Percentiles rank a stretch among this genome's conserved stretches.
Conservation (phyloP, 768 basidiomycete genomes). For the Pleurotus platypus region DNA sequence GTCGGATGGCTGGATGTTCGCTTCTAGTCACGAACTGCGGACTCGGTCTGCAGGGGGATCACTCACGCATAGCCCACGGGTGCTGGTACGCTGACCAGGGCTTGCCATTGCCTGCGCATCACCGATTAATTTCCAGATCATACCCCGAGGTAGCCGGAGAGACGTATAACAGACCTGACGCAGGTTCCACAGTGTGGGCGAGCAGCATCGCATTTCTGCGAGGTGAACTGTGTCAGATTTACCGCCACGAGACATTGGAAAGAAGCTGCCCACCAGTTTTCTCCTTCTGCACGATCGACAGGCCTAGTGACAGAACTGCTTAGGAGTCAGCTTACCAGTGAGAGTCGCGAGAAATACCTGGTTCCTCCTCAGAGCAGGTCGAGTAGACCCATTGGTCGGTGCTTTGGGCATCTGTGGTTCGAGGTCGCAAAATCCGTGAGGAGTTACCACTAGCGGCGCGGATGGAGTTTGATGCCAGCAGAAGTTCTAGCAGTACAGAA, state of each 20-base stretch:
- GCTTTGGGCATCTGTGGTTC: slow-evolving; percentile 63
- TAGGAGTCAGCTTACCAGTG: slow-evolving; percentile 3
- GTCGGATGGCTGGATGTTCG: slow-evolving; percentile 63
- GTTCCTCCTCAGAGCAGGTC: slow-evolving; percentile 74
- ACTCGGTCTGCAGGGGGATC: neutral
- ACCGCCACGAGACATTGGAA: neutral
- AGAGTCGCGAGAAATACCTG: slow-evolving; percentile 42
- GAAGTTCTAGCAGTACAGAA: no score
- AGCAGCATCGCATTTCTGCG: slow-evolving; percentile 84
- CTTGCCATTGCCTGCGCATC: slow-evolving; percentile 67
- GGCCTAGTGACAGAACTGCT: slow-evolving; percentile 41
- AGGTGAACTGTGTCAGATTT: slow-evolving; percentile 5
- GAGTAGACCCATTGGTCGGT: slow-evolving; percentile 37
- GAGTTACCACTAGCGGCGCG: no score
- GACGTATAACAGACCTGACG: slow-evolving; percentile 53
- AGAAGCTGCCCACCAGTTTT: slow-evolving; percentile 60
- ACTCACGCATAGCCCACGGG: slow-evolving; percentile 82
- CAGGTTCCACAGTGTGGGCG: slow-evolving; percentile 85
- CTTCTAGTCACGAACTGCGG: slow-evolving; percentile 11
- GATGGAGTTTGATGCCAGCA: no score
- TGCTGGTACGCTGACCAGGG: slow-evolving; percentile 78
- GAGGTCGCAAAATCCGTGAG: no score
- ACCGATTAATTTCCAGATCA: neutral
- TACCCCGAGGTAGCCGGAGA: neutral
- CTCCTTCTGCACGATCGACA: slow-evolving; percentile 81